Percentiles rank a stretch among this genome's conserved stretches.
phyloP scores from a whole-genome alignment of 108 stramenopile genomes.

The Asterionellopsis glacialis region DNA sequence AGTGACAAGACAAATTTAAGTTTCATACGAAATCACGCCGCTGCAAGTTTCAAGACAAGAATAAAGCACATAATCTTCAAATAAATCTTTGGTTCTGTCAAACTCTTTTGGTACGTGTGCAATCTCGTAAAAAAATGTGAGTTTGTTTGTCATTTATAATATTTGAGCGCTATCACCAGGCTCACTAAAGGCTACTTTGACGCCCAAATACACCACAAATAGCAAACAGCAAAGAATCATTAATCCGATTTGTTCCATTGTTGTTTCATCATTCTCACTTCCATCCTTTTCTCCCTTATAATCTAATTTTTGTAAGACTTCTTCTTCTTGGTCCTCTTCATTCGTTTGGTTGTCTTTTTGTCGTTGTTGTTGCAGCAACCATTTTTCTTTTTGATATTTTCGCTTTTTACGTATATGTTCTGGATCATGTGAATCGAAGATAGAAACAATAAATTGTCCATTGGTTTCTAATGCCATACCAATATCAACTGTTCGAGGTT shows the following conservation, averaged over 20 bases:
- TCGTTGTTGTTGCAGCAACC: no score
- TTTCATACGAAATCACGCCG: no score
- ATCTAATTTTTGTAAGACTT: background rate
- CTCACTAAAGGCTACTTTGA: conserved; percentile 29
- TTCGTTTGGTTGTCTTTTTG: background rate
- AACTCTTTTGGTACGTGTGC: no score
- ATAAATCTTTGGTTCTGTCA: no score
- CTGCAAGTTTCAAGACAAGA: no score
- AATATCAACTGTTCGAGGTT: conserved; percentile 41
- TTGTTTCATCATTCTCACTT: conserved; percentile 3
- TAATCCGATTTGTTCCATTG: conserved; percentile 29
- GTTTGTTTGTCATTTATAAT: no score
- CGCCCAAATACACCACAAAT: conserved; percentile 30
- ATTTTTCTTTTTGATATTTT: conserved; percentile 29
- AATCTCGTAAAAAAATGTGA: no score
- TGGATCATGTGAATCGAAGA: conserved; percentile 74
- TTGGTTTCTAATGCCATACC: conserved; percentile 62
- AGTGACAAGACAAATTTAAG: no score
- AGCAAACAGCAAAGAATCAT: conserved; percentile 8
- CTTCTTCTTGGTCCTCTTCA: no score
- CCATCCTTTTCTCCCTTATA: conserved; percentile 2
- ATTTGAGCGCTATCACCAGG: background rate
- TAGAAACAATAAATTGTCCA: conserved; percentile 65
- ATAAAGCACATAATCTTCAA: no score
- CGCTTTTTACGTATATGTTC: conserved; percentile 62